A percentile compares a stretch with the other conserved stretches of the same genome.
phyloP scores from a whole-genome alignment of 2,329 filamentous ascomycete genomes.

The Penicillium frequentans region DNA sequence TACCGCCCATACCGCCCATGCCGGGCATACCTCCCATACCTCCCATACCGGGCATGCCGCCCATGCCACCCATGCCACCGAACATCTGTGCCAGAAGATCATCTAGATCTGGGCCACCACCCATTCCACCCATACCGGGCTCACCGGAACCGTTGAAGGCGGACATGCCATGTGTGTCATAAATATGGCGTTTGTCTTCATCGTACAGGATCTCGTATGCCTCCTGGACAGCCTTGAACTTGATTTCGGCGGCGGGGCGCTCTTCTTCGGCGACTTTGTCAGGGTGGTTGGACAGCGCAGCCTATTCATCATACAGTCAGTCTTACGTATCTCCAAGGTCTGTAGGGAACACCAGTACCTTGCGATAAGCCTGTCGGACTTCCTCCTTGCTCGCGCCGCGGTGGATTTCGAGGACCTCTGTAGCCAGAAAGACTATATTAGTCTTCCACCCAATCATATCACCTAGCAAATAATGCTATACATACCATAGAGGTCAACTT shows the following conservation, averaged over 20 bases:
- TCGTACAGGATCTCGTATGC: conserved; percentile 98
- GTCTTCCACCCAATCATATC: conserved; percentile 5
- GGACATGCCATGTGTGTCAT: conserved; percentile 93
- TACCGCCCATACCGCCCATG: conserved; percentile 30
- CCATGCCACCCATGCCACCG: conserved; percentile 59
- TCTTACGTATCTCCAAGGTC: neutral
- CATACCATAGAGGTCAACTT: conserved; percentile 64
- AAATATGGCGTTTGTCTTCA: conserved; percentile 87
- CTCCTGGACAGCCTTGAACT: conserved; percentile 89
- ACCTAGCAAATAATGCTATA: neutral
- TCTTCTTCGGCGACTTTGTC: conserved; percentile 91
- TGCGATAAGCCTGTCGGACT: conserved; percentile 95
- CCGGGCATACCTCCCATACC: conserved; percentile 44
- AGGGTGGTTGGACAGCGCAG: conserved; percentile 84
- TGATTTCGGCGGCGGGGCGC: conserved; percentile 80
- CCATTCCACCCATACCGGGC: conserved; percentile 56
- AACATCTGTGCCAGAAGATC: conserved; percentile 96
- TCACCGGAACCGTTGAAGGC: conserved; percentile 82
- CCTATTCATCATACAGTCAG: conserved; percentile 50
- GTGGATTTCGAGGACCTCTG: conserved; percentile 77
- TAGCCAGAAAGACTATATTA: conserved; percentile 1
- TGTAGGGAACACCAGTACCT: conserved; percentile 58
- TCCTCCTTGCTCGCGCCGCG: conserved; percentile 72
- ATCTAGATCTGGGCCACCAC: conserved; percentile 70
- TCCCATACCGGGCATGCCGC: conserved; percentile 42